A percentile compares a stretch with the other conserved stretches of the same genome.
These are phyloP conservation scores for Beverwykella pulmonaria DNA, from an alignment of 495 filamentous ascomycete species.

Conservation along the genomic window DNA sequence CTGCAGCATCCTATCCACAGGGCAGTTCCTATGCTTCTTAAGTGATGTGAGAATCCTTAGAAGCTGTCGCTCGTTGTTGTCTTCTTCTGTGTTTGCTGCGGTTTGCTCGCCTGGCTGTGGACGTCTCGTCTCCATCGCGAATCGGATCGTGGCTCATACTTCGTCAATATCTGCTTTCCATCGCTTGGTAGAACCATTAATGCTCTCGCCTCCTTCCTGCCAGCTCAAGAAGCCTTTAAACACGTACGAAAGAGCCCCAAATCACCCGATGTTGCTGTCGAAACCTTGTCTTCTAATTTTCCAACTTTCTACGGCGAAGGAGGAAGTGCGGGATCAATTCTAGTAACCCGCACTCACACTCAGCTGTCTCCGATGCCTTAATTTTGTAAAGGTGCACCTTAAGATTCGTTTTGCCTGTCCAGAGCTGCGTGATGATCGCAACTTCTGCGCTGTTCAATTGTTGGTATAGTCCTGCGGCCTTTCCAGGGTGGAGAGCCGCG, in stretches of 20 bases:
- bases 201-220: constrained; percentile 29
- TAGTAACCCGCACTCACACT: constrained; percentile 26
- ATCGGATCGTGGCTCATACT: constrained; percentile 31
- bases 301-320: constrained; percentile 28
- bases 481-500: constrained; percentile 32
- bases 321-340: constrained; percentile 32
- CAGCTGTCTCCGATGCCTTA: constrained; percentile 25
- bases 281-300: constrained; percentile 13
- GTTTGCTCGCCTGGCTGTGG: constrained; percentile 1
- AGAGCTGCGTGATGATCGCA: constrained; percentile 24
- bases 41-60: neutral
- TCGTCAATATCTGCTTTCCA: constrained; percentile 34
- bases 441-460: constrained; percentile 28
- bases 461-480: constrained; percentile 27
- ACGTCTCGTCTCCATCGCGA: constrained; percentile 2
- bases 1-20: no score
- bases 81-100: constrained; percentile 21
- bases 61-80: constrained; percentile 12
- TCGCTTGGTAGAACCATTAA: constrained; percentile 28
- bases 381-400: constrained; percentile 32
- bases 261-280: constrained; percentile 25
- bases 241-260: constrained; percentile 32
- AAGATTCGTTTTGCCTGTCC: constrained; percentile 28
- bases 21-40: no score
- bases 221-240: constrained; percentile 30